Base-by-base conservation (phyloP, 768 basidiomycete species). In the Candolleomyces eurysporus region DNA sequence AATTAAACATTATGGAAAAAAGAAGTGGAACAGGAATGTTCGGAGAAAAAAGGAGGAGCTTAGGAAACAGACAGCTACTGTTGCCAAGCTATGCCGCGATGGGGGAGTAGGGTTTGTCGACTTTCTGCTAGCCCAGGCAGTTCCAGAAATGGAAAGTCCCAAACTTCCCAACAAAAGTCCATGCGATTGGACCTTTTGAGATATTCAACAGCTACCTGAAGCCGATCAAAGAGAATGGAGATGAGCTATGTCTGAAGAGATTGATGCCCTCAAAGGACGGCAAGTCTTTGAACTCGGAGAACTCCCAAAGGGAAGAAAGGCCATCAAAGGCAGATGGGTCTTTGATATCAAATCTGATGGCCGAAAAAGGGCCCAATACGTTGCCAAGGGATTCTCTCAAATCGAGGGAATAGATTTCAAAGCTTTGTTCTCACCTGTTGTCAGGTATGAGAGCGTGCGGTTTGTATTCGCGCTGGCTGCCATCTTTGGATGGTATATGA, bases 401-500 rank as follows among this genome's bases (percentile, higher is more conserved):
- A 48, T 64, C 30, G 57, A 61, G 26, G 64, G 61, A 9, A 63
- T 65, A 32, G 46, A 66, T 30, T 64, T 22, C 42, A 22, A 62
- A 50, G 50, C 60, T 21, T 31, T 64, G 8, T 64, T 64, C 48
- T 60, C 49, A 48, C 64, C 64, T 43, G 55, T 67, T 46, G 58
- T 61, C 36, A 32, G 59, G 57, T 60, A 45, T 26, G 51, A 63
- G 36, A 61, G 60, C 16, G 53, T 54, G 9, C 40, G 40, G 2
- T 8, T 48, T 42, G 26, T 60, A 13, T 40, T 59, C 3, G 61
- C 39, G 19, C 16, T 60, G 7, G 16, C 51, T 1, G 51, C 59
- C 9, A 22, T 60, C 11, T 19, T 73, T 10, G 63, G 72, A 30
- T 75, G 75, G 61, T 67, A 80, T 5, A 48, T 83, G 5, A 64